phyloP scores from a whole-genome alignment of 768 basidiomycete species.

The Tylopilus sp. region DNA sequence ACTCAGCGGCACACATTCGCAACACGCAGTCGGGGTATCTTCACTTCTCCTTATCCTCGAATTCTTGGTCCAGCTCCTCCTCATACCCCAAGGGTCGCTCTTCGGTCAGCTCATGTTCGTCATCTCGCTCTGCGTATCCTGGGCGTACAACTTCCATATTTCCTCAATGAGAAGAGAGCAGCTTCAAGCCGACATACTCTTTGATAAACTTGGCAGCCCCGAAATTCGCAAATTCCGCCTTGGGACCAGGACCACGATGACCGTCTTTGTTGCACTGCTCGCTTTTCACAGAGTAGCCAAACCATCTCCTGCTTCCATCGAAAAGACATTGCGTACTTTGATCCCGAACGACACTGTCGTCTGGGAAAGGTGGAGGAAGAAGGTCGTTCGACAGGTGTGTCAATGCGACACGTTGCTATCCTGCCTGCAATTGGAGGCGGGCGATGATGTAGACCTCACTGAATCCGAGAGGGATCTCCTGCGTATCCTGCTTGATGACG shows the following conservation, averaged over 20 bases:
- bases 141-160: constrained; percentile 31
- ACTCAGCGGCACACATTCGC: neutral
- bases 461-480: constrained; percentile 5
- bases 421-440: constrained; percentile 2
- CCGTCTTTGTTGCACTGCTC: constrained; percentile 14
- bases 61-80: too few relatives aligned
- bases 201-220: constrained; percentile 14
- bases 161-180: constrained; percentile 30
- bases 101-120: constrained; percentile 37
- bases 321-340: constrained; percentile 11
- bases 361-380: constrained; percentile 21
- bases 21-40: constrained; percentile 20
- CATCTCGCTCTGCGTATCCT: constrained; percentile 29
- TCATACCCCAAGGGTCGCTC: too few relatives aligned
- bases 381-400: constrained; percentile 12
- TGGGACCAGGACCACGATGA: constrained; percentile 15
- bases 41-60: constrained; percentile 30
- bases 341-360: constrained; percentile 22
- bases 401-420: constrained; percentile 1
- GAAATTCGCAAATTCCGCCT: constrained; percentile 7
- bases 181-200: constrained; percentile 21
- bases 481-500: constrained; percentile 16
- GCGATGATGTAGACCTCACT: neutral
- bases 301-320: neutral
- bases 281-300: constrained; percentile 4